phyloP scores from a whole-genome alignment of 2,329 filamentous ascomycete genomes.

The Ophiostoma fasciatum region DNA sequence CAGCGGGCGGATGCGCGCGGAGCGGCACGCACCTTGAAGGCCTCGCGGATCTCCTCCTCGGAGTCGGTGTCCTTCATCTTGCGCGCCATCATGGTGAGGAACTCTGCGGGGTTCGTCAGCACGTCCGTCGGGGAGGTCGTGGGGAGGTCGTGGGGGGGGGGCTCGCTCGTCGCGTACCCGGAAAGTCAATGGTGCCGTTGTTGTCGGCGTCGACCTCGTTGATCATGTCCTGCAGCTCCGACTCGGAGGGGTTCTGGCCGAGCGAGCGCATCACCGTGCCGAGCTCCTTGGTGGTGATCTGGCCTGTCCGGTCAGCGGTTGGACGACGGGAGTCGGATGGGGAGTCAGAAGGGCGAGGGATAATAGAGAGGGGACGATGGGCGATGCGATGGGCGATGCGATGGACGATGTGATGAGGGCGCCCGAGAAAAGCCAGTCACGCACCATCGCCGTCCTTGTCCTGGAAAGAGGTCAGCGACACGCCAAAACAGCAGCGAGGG shows the following conservation, averaged over 20 bases:
- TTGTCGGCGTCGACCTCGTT: constrained; percentile 88
- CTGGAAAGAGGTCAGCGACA: constrained; percentile 8
- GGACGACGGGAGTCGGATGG: no score
- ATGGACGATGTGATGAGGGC: no score
- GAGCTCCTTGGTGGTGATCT: constrained; percentile 84
- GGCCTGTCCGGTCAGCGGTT: constrained; percentile 36
- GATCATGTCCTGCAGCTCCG: constrained; percentile 86
- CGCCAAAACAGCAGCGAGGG: background rate
- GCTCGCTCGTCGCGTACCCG: constrained; percentile 61
- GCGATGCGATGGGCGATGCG: no score
- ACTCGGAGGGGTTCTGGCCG: constrained; percentile 80
- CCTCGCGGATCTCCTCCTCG: constrained; percentile 79
- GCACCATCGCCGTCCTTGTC: constrained; percentile 17
- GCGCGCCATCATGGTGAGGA: constrained; percentile 85
- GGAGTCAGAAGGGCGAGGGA: no score
- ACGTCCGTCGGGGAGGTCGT: no score
- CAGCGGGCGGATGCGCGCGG: no score
- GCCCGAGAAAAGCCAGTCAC: no score
- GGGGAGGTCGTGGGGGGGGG: no score
- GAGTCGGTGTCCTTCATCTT: constrained; percentile 93
- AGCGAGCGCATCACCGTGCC: constrained; percentile 84
- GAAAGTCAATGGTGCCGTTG: constrained; percentile 85
- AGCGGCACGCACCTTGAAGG: constrained; percentile 48
- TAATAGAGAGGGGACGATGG: no score
- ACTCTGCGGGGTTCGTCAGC: constrained; percentile 57